Evolutionary conservation across 140 eudicot species (phyloP), one percentile per base, ranked within the genome.

Genomic region (Oenanthe javanica): DNA sequence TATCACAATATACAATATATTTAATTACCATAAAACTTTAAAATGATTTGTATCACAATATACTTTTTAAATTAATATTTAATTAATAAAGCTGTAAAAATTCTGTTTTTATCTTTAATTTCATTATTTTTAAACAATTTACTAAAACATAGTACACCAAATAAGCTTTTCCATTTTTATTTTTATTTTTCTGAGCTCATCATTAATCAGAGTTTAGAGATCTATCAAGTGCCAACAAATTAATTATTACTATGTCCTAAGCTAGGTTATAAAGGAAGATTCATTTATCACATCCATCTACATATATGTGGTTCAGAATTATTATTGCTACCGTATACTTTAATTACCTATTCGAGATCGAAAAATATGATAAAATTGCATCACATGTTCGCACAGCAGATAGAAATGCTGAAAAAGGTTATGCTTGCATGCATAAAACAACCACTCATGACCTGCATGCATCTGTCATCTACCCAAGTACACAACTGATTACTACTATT

Each of bases 401-500:
- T 8, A 42, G 6, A 57, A 57, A 57, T 9, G 13, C 38, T 59
- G 38, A 15, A 70, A 48, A 42, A 50, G 83, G 49, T 8, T 21
- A 0, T 45, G 38, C 23, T 9, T 81, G 79, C 84, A 82, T 82
- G 77, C 70, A 59, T n/a, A n/a, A 82, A 49, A 70, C 78, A 82
- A 82, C 36, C 4, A 21, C 31, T n/a, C n/a, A n/a, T n/a, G 86
- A 70, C 86, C 57, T 79, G 75, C 82, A 57, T 50, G 69, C 36
- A 43, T 79, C 73, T 73, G 77, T 46, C 77, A 46, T 73, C 69
- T 50, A 19, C 77, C 18, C 27, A 57, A 57, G 7, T 57, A 21
- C 69, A 59, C 55, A 73, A 73, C 77, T 54, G 43, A 77, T 67
- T 69, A 18, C 69, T 48, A 9, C 36, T 80, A 51, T 25, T 27